Evolutionary conservation across 2,329 filamentous ascomycete species (phyloP).

Genomic region (Xylariaceae sp.): DNA sequence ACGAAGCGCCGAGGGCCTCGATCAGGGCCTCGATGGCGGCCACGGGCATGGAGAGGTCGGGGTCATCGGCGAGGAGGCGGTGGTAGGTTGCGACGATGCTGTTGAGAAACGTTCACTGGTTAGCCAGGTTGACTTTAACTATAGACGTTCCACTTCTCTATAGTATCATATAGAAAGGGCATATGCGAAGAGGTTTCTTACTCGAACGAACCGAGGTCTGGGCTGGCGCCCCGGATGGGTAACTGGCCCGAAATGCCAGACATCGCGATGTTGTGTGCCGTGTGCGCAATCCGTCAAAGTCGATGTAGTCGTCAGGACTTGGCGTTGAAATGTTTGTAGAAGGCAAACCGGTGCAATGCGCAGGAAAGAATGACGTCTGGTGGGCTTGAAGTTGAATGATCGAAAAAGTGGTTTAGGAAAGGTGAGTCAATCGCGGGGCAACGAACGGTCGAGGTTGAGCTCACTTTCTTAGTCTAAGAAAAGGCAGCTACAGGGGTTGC

Average conservation of each 20-base stretch:
- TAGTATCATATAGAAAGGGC: neutral
- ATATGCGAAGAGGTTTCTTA: conserved; percentile 10
- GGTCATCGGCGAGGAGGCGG: conserved; percentile 56
- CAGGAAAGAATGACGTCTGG: neutral
- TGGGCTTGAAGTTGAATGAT: neutral
- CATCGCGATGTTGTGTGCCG: conserved; percentile 21
- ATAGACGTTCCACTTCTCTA: neutral
- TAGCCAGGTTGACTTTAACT: neutral
- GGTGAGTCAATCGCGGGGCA: neutral
- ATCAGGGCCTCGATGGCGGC: conserved; percentile 91
- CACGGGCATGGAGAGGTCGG: conserved; percentile 89
- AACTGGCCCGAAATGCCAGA: conserved; percentile 18
- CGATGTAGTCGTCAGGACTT: neutral
- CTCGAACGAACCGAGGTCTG: conserved; percentile 30
- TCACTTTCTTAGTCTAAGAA: neutral
- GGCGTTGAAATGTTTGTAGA: neutral
- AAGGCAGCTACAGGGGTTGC: neutral
- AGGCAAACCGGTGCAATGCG: neutral
- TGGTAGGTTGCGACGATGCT: conserved; percentile 55
- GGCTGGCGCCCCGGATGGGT: conserved; percentile 26
- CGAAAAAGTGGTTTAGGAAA: neutral
- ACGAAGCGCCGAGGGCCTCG: conserved; percentile 71
- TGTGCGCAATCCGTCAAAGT: conserved; percentile 1
- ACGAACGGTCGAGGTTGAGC: neutral
- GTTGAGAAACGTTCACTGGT: neutral